Base-by-base conservation (phyloP, 2,329 filamentous ascomycete genomes). In the Tolypocladium inflatum region DNA sequence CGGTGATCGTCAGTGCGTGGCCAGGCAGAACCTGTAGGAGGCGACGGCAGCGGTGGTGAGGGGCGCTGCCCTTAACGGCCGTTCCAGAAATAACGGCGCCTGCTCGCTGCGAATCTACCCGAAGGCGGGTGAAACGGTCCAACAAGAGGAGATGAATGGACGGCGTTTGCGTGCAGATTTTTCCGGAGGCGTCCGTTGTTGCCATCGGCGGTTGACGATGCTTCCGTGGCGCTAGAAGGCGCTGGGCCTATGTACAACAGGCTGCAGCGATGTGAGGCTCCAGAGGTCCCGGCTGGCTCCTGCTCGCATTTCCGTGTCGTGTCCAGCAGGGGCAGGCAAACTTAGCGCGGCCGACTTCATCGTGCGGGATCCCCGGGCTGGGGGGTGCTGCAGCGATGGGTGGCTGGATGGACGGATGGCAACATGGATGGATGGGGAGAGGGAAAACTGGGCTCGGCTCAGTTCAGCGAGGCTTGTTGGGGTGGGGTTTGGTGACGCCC, bases 341-440 rank as follows among this genome's bases (percentile, higher is more conserved):
- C 42, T 43, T 43, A 48, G 43, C 21, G 45, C 23, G 19, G 19
- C 56, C 59, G 60, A 57, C 60, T 54, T 58, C 58, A 58, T 57
- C 55, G 52, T 57, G 60, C 55, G 60, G 60, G 58, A 60, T 55
- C 41, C 54, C 54, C 54, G 54, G 41, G 35, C 54, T 43, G 23
- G 26, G 6, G 6, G 39, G 54, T 37, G n/a, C 45, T 33, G 26
- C 23, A 19, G 23, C 26, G 15, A 19, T n/a, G 26, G 45, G 21
- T 7, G 2, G 43, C 1, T 33, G 45, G 45, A 6, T 50, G 45
- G 45, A 19, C 4, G 45, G 26, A 9, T 9, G 15, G 19, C 17
- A 37, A 13, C 2, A 19, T 17, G 45, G 45, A 33, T 50, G 45
- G 15, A 7, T 48, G 23, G 13, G 26, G 43, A 23, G 21, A 17